Conservation (phyloP, 108 stramenopile genomes). For the Seminavis robusta region DNA sequence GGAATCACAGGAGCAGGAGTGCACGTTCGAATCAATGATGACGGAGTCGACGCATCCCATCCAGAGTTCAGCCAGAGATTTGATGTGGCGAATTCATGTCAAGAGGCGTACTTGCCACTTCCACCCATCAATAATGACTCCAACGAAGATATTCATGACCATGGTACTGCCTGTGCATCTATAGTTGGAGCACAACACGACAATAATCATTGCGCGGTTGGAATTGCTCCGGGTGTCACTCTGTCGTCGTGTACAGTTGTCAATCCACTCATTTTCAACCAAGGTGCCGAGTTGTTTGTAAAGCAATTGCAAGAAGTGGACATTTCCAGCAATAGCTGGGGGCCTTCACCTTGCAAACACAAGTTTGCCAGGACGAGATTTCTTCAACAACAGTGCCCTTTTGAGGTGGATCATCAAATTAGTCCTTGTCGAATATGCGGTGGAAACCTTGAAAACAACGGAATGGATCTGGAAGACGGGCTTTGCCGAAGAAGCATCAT, state of each 20-base stretch:
- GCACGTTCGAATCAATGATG: slow-evolving; percentile 33
- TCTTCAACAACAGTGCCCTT: no score
- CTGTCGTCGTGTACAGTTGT: slow-evolving; percentile 7
- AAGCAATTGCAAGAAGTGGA: no score
- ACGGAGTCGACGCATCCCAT: slow-evolving; percentile 16
- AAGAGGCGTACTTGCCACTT: no score
- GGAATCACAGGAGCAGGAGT: slow-evolving; percentile 19
- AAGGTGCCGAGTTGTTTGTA: neutral
- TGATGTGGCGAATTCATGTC: slow-evolving; percentile 26
- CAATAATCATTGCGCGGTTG: slow-evolving; percentile 14
- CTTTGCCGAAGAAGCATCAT: slow-evolving; percentile 1
- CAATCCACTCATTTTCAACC: neutral
- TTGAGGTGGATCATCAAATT: no score
- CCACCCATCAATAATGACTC: no score
- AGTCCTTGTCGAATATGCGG: no score
- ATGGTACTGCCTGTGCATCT: slow-evolving; percentile 15
- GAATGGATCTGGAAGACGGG: no score
- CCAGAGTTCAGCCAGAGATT: slow-evolving; percentile 13
- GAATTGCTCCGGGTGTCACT: slow-evolving; percentile 18
- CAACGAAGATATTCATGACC: no score
- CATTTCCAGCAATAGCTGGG: no score
- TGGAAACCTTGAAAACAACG: no score
- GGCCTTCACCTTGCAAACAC: no score
- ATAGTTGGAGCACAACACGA: slow-evolving; percentile 10
- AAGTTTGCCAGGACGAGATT: no score